phyloP scores from a whole-genome alignment of 495 filamentous ascomycete species.

The Daldinia concentrica region DNA sequence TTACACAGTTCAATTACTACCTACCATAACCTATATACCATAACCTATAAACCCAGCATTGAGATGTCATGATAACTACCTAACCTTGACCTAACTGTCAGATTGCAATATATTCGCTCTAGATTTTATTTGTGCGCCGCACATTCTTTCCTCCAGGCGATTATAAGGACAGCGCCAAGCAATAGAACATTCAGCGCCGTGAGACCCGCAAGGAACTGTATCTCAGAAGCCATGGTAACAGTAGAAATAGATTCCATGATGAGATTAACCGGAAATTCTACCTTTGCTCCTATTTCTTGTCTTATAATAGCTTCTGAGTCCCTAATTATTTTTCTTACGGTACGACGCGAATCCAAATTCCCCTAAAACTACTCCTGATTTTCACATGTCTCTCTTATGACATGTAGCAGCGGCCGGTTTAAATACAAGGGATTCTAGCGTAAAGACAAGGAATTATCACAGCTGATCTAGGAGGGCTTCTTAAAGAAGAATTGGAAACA shows the following conservation, averaged over 20 bases:
- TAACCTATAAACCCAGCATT: background rate
- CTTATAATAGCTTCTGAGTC: background rate
- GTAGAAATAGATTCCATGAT: constrained; percentile 11
- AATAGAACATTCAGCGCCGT: constrained; percentile 19
- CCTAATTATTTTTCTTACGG: background rate
- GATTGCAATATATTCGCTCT: background rate
- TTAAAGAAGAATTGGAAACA: background rate
- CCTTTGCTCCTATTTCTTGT: background rate
- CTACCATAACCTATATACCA: background rate
- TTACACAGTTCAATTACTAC: background rate
- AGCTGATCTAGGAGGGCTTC: background rate
- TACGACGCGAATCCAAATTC: background rate
- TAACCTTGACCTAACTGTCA: background rate
- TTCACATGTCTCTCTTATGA: background rate
- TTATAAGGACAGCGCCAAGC: constrained; percentile 14
- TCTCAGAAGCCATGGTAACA: constrained; percentile 7
- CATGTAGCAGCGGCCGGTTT: background rate
- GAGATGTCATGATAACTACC: too few species aligned
- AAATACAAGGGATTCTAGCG: background rate
- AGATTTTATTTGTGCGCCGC: background rate
- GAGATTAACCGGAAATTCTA: background rate
- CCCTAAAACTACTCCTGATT: background rate
- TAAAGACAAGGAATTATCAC: background rate
- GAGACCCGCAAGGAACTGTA: constrained; percentile 23
- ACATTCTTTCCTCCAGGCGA: constrained; percentile 10